phyloP scores from a whole-genome alignment of 2,329 filamentous ascomycete genomes.

The Diaporthe humulicola region DNA sequence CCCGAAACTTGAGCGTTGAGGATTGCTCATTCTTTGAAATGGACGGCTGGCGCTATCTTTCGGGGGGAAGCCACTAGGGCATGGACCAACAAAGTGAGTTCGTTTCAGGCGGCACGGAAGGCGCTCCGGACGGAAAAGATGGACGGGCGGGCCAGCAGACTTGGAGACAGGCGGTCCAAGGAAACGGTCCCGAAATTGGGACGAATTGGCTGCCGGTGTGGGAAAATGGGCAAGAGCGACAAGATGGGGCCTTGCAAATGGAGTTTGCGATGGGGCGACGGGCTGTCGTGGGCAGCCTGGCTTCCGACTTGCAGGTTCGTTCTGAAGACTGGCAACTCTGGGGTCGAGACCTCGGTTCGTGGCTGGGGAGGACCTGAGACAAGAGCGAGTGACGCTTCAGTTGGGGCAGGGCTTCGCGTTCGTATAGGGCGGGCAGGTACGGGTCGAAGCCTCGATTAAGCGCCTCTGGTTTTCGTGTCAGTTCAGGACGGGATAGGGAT shows the following conservation, averaged over 20 bases:
- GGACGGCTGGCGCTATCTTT: conserved; percentile 1
- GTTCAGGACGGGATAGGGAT: conserved; percentile 25
- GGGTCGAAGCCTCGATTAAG: conserved; percentile 5
- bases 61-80: conserved; percentile 42
- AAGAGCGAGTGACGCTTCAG: neutral
- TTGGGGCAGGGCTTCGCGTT: neutral
- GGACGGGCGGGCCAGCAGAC: neutral
- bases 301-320: neutral
- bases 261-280: neutral
- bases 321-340: neutral
- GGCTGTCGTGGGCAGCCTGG: neutral
- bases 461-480: conserved; percentile 17
- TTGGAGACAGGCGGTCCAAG: conserved; percentile 17
- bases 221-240: conserved; percentile 7
- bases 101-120: conserved; percentile 43
- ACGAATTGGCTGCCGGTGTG: conserved; percentile 25
- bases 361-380: neutral
- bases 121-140: conserved; percentile 19
- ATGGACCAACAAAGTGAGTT: conserved; percentile 10
- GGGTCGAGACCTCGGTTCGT: neutral
- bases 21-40: conserved; percentile 50
- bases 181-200: conserved; percentile 11
- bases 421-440: conserved; percentile 12
- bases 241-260: conserved; percentile 6
- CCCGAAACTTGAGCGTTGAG: conserved; percentile 62